Evolutionary conservation across 2,329 filamentous ascomycete genomes (phyloP).

Genomic region (Macrophomina tecta): DNA sequence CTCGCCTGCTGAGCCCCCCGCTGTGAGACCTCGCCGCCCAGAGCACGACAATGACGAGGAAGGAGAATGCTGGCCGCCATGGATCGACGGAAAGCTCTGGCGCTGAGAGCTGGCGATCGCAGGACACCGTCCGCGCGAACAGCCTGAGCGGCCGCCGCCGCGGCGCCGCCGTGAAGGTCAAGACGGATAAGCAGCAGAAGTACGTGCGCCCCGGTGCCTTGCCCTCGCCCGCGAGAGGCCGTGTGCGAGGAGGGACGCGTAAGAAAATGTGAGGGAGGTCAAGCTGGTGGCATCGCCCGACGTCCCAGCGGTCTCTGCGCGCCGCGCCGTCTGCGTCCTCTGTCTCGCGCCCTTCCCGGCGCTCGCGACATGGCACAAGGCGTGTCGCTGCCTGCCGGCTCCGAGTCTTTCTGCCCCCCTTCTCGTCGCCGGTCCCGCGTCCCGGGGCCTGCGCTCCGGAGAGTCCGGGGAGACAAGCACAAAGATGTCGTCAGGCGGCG

Average conservation of each 20-base stretch:
- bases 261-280: conserved; percentile 33
- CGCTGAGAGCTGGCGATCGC: conserved; percentile 70
- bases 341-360: conserved; percentile 24
- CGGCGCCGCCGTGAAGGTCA: conserved; percentile 55
- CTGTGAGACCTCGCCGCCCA: conserved; percentile 26
- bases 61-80: conserved; percentile 69
- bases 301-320: conserved; percentile 21
- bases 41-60: conserved; percentile 64
- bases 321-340: conserved; percentile 22
- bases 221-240: conserved; percentile 18
- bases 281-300: conserved; percentile 30
- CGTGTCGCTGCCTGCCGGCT: conserved; percentile 16
- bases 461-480: conserved; percentile 15
- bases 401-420: background rate
- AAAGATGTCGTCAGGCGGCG: conserved; percentile 28
- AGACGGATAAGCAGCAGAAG: conserved; percentile 61
- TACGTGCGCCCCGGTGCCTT: conserved; percentile 44
- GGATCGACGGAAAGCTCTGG: conserved; percentile 70
- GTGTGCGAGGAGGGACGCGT: conserved; percentile 22
- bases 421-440: conserved; percentile 4
- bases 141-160: conserved; percentile 37
- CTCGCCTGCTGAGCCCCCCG: conserved; percentile 25
- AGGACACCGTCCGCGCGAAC: conserved; percentile 64
- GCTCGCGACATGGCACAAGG: conserved; percentile 23
- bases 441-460: background rate